Conservation (phyloP, 768 basidiomycete species). For the Serendipita sp. region DNA sequence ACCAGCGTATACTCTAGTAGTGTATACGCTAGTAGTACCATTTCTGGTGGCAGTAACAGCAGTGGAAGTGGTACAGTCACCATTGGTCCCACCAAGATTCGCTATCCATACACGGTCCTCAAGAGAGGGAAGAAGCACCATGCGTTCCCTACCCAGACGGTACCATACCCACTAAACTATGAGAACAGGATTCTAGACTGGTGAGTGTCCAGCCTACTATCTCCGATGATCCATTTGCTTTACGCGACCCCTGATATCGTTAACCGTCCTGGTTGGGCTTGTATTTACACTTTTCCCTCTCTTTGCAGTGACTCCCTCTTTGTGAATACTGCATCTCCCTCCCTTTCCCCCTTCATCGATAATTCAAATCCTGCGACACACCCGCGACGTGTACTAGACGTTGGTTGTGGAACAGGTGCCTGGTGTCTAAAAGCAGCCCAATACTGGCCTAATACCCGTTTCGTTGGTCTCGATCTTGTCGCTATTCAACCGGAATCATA, state of each 20-base stretch:
- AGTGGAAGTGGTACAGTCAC: neutral
- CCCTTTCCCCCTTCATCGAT: neutral
- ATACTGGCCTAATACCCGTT: neutral
- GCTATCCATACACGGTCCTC: neutral
- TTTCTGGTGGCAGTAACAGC: neutral
- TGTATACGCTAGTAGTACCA: neutral
- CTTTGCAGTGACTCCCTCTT: neutral
- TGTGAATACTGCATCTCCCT: neutral
- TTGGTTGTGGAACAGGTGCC: neutral
- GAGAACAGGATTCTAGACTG: neutral
- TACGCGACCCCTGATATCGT: neutral
- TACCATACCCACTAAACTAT: slow-evolving; percentile 2
- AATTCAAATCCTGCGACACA: neutral
- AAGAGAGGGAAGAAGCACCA: slow-evolving; percentile 1
- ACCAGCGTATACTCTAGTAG: neutral
- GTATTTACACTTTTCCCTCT: neutral
- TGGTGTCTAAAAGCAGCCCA: neutral
- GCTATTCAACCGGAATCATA: neutral
- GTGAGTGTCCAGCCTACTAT: neutral
- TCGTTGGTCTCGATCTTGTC: neutral
- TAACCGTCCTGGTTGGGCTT: neutral
- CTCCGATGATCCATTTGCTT: neutral
- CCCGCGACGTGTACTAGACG: neutral
- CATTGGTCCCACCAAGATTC: neutral
- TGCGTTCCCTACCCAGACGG: neutral